Evolutionary conservation across 2,329 filamentous ascomycete species (phyloP), one percentile per base, ranked within the genome.

Genomic region (Hypomyces perniciosus): DNA sequence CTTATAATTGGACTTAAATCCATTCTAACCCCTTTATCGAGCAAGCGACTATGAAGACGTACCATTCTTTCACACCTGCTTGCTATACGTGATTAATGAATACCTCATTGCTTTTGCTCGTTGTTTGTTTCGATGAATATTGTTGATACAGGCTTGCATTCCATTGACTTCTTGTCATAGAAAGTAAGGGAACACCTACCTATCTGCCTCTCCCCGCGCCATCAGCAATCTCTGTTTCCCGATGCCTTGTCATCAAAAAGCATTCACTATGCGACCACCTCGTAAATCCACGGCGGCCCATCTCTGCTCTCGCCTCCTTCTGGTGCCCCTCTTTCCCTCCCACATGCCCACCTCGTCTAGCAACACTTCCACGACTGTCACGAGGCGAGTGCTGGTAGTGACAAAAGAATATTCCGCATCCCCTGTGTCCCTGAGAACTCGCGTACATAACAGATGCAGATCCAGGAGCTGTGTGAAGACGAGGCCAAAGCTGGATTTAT

Each of bases 391-490:
- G 43, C n/a, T 41, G 48, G 8, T 44, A 44, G 1, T 46, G 50
- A 8, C 31, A 20, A 35, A 31, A 33, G 26, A 29, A 46, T 5
- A 51, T 48, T 8, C 50, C 20, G 12, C 50, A 44, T 77, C 76
- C 1, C 46, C 61, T 12, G 60, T 62, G 4, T 60, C 62, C 39
- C 68, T 66, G 27, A 77, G 74, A 1, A 79, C 54, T 3, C 60
- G 60, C 4, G 72, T 75, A 52, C 75, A 73, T 3, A 84, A 65
- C 5, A 84, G 56, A 53, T 83, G 79, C 13, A 83, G 46, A 42
- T 81, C 74, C 0, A 80, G 65, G 39, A 83, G 68, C 62, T 79
- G 75, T 5, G 72, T 58, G 54, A 84, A 84, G 4, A 78, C 71
- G 10, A 72, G 66, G 5, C 80, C 80, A 49, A 80, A 81, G 12